phyloP scores from a whole-genome alignment of 305 asterid genomes.

The Petunia hybrid region DNA sequence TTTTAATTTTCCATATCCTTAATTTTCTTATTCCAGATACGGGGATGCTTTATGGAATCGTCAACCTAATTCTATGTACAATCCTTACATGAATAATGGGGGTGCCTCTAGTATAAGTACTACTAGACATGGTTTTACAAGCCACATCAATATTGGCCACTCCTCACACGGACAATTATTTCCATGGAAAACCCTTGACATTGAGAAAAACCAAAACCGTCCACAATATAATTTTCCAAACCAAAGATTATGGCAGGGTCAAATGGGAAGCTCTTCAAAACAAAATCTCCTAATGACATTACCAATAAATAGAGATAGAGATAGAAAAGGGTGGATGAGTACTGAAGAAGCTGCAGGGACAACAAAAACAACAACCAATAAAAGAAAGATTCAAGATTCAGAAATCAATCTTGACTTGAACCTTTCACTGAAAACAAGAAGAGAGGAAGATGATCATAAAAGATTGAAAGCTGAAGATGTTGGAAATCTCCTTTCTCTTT shows the following conservation, averaged over 20 bases:
- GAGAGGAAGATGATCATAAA: conserved; percentile 35
- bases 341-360: background rate
- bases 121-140: conserved; percentile 40
- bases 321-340: conserved; percentile 22
- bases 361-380: conserved; percentile 36
- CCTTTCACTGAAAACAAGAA: conserved; percentile 56
- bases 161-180: conserved; percentile 16
- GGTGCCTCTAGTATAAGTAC: conserved; percentile 36
- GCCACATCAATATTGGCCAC: conserved; percentile 37
- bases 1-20: background rate
- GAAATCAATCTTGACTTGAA: conserved; percentile 67
- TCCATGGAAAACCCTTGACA: conserved; percentile 46
- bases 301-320: conserved; percentile 28
- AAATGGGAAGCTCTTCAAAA: conserved; percentile 37
- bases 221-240: conserved; percentile 15
- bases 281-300: conserved; percentile 31
- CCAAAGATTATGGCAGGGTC: conserved; percentile 48
- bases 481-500: conserved; percentile 48
- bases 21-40: conserved; percentile 46
- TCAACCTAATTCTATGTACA: conserved; percentile 50
- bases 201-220: conserved; percentile 35
- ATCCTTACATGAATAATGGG: conserved; percentile 42
- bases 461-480: conserved; percentile 38
- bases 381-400: conserved; percentile 53
- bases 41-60: conserved; percentile 57